These are phyloP conservation scores for Boletus sp. DNA, from an alignment of 1,284 basidiomycete genomes.

Conservation along the genomic window DNA sequence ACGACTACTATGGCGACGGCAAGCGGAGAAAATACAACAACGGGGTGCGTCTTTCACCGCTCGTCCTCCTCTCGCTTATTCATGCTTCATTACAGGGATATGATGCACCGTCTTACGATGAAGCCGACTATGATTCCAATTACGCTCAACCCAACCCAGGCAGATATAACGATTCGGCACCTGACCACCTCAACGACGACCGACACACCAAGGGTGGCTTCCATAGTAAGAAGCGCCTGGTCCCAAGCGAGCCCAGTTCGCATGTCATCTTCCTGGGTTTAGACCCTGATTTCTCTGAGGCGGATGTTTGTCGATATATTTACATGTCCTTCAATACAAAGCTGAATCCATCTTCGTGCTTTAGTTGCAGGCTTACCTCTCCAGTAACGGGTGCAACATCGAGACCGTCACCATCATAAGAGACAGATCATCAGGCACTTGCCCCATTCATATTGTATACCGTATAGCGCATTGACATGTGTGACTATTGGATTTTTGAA, in stretches of 20 bases:
- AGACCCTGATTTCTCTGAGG: conserved; percentile 87
- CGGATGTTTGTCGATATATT: conserved; percentile 70
- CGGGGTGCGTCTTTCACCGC: conserved; percentile 51
- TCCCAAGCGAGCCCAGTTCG: conserved; percentile 79
- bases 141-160: conserved; percentile 26
- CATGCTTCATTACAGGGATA: conserved; percentile 49
- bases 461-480: conserved; percentile 72
- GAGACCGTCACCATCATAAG: conserved; percentile 91
- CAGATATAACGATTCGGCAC: conserved; percentile 35
- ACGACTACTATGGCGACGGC: conserved; percentile 67
- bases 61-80: conserved; percentile 22
- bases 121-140: conserved; percentile 40
- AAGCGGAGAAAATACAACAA: conserved; percentile 80
- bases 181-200: conserved; percentile 52
- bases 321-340: conserved; percentile 41
- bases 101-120: conserved; percentile 39
- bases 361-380: conserved; percentile 80
- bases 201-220: conserved; percentile 48
- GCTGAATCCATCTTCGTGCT: conserved; percentile 42
- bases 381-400: conserved; percentile 69
- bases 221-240: conserved; percentile 66
- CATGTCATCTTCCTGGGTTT: conserved; percentile 93
- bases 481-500: conserved; percentile 65
- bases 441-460: conserved; percentile 71
- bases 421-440: conserved; percentile 92